Percentiles rank a stretch among this genome's conserved stretches.
Conservation (phyloP, 2,329 filamentous ascomycete species). For the Fusarium sp. region DNA sequence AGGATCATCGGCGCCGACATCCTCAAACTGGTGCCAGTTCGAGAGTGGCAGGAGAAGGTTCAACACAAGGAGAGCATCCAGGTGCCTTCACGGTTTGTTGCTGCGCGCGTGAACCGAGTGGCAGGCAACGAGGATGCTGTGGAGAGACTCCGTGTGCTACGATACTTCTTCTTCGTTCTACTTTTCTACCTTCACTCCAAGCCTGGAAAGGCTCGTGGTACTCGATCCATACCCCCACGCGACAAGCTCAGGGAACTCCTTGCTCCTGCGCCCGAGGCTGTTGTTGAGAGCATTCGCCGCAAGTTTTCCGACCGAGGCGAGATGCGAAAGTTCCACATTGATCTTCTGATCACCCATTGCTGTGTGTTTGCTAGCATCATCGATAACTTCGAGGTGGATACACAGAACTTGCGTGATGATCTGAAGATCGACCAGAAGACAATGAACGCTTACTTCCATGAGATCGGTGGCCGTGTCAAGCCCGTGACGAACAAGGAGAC, state of each 20-base stretch:
- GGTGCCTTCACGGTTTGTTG: slow-evolving; percentile 73
- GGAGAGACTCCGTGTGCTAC: slow-evolving; percentile 67
- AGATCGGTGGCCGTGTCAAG: slow-evolving; percentile 79
- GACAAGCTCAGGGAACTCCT: slow-evolving; percentile 72
- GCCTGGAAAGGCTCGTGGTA: slow-evolving; percentile 61
- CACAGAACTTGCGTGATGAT: slow-evolving; percentile 76
- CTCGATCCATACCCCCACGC: slow-evolving; percentile 66
- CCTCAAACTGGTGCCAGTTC: slow-evolving; percentile 74
- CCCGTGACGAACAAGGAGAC: slow-evolving; percentile 71
- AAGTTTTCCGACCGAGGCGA: slow-evolving; percentile 74
- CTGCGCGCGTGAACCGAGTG: slow-evolving; percentile 68
- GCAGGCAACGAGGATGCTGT: slow-evolving; percentile 66
- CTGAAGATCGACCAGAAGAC: slow-evolving; percentile 77
- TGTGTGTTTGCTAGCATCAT: slow-evolving; percentile 78
- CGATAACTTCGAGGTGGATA: slow-evolving; percentile 80
- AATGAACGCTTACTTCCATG: slow-evolving; percentile 78
- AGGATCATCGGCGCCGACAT: slow-evolving; percentile 75
- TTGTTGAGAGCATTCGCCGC: slow-evolving; percentile 75
- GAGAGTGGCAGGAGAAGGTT: slow-evolving; percentile 79
- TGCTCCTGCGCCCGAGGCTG: slow-evolving; percentile 67
- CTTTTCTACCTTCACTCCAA: slow-evolving; percentile 64
- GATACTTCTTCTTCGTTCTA: slow-evolving; percentile 70
- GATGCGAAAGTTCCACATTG: slow-evolving; percentile 77
- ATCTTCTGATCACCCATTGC: slow-evolving; percentile 79
- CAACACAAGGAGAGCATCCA: slow-evolving; percentile 68